Evolutionary conservation across 2,329 filamentous ascomycete species (phyloP).

Genomic region (Macrophomina tecta): DNA sequence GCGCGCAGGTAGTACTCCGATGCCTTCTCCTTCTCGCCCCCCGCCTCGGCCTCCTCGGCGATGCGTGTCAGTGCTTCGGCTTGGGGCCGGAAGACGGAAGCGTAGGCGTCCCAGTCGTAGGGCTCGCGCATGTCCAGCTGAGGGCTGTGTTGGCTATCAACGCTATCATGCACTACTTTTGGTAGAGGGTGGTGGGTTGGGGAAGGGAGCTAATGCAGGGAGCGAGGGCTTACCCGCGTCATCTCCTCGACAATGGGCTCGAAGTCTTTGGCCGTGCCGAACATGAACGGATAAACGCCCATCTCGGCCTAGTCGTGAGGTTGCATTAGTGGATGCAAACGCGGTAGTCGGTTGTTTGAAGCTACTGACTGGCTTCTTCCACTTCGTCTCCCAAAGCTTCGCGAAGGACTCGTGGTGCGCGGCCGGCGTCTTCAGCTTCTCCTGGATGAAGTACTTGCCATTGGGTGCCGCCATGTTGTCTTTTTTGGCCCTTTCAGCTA

Average conservation of each 20-base stretch:
- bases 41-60: constrained; percentile 58
- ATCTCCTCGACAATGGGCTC: constrained; percentile 70
- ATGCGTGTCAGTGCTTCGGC: constrained; percentile 62
- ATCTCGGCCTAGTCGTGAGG: constrained; percentile 48
- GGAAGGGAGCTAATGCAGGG: constrained; percentile 7
- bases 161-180: too few relatives aligned
- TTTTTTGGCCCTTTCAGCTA: too few relatives aligned
- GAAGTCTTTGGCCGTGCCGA: constrained; percentile 71
- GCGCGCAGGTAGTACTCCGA: constrained; percentile 69
- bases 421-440: constrained; percentile 50
- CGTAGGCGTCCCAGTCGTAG: constrained; percentile 68
- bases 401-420: constrained; percentile 55
- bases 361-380: constrained; percentile 67
- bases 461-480: constrained; percentile 48
- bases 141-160: neutral
- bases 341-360: neutral
- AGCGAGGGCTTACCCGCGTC: constrained; percentile 53
- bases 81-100: constrained; percentile 64
- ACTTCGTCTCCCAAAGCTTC: constrained; percentile 74
- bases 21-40: constrained; percentile 60
- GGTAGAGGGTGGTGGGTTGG: too few relatives aligned
- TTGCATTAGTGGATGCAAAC: neutral
- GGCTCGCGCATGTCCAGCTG: constrained; percentile 68
- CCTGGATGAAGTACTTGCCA: constrained; percentile 54
- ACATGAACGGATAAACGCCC: constrained; percentile 77